A percentile compares a stretch with the other conserved stretches of the same genome.
Evolutionary conservation across 139 green algal species (phyloP).

Genomic region (Chlamydomonas incerta): DNA sequence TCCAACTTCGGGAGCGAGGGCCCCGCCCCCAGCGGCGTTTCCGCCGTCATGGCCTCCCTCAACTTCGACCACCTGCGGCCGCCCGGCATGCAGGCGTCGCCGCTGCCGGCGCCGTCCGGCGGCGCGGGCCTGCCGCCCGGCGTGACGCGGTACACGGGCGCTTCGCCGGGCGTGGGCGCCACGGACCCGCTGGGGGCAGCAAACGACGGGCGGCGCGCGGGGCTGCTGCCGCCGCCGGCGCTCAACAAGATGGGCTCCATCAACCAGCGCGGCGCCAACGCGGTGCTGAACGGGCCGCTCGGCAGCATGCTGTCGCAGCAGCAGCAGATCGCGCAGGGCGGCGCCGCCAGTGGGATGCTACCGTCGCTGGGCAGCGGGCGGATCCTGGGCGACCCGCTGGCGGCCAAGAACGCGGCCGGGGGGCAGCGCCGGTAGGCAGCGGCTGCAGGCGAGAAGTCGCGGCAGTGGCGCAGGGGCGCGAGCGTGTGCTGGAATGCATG

Average conservation of each 20-base stretch:
- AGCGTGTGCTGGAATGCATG: too few species aligned
- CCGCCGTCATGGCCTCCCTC: constrained; percentile 13
- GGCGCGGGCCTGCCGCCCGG: constrained; percentile 18
- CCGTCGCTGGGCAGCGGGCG: constrained; percentile 24
- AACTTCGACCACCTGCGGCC: constrained; percentile 8
- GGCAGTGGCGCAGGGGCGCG: too few species aligned
- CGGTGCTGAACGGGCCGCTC: background rate
- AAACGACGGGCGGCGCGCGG: constrained; percentile 3
- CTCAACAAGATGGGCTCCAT: constrained; percentile 13
- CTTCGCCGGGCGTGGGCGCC: background rate
- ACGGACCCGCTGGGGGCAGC: background rate
- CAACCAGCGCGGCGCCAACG: background rate
- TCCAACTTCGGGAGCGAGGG: constrained; percentile 1
- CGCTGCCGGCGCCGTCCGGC: background rate
- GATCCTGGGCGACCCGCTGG: constrained; percentile 4
- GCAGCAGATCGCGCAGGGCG: background rate
- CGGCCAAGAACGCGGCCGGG: too few species aligned
- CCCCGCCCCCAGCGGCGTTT: background rate
- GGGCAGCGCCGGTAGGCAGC: too few species aligned
- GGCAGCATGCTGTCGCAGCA: constrained; percentile 3
- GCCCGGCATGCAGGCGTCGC: background rate
- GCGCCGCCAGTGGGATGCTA: background rate
- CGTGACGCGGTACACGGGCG: constrained; percentile 22
- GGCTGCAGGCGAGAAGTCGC: too few species aligned
- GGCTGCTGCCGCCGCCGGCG: background rate